Evolutionary conservation across 139 green algal species (phyloP).

Genomic region (Spirogloea muscicola): DNA sequence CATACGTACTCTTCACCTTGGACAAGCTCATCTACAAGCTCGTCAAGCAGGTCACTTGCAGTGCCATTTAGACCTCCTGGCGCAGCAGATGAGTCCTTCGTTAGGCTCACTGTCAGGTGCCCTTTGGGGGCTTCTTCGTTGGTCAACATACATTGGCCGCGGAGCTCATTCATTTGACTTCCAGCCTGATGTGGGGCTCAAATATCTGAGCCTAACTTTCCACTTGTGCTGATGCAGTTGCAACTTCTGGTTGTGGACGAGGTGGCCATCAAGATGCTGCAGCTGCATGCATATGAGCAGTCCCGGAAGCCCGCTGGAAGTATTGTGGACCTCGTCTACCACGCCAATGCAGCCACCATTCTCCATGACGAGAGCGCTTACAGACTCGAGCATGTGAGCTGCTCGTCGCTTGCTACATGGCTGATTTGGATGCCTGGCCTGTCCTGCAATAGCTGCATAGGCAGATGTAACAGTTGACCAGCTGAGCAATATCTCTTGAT

Average conservation of each 20-base stretch:
- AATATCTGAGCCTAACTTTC: not conserved
- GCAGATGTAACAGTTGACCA: not conserved
- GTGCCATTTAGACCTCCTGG: not conserved
- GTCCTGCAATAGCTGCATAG: not conserved
- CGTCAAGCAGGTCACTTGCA: slow-evolving; percentile 69
- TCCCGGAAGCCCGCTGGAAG: slow-evolving; percentile 33
- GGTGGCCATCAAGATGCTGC: slow-evolving; percentile 57
- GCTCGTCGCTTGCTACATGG: not conserved
- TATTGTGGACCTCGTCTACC: slow-evolving; percentile 49
- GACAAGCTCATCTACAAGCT: slow-evolving; percentile 91
- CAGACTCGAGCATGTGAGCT: slow-evolving; percentile 22
- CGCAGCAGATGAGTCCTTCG: not conserved
- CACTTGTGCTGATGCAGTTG: slow-evolving; percentile 14
- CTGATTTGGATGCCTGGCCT: not conserved
- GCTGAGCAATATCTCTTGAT: not conserved
- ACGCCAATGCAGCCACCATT: slow-evolving; percentile 62
- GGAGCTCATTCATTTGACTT: too few species aligned
- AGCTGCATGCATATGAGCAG: slow-evolving; percentile 75
- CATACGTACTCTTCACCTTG: slow-evolving; percentile 89
- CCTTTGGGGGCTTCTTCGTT: not conserved
- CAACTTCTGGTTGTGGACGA: slow-evolving; percentile 66
- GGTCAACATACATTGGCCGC: not conserved
- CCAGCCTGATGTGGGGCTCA: not conserved
- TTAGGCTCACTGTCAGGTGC: not conserved
- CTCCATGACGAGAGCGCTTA: slow-evolving; percentile 22